Percentiles rank a stretch among this genome's conserved stretches.
Conservation (phyloP, 73 alveolate genomes). For the Stentor coeruleus region DNA sequence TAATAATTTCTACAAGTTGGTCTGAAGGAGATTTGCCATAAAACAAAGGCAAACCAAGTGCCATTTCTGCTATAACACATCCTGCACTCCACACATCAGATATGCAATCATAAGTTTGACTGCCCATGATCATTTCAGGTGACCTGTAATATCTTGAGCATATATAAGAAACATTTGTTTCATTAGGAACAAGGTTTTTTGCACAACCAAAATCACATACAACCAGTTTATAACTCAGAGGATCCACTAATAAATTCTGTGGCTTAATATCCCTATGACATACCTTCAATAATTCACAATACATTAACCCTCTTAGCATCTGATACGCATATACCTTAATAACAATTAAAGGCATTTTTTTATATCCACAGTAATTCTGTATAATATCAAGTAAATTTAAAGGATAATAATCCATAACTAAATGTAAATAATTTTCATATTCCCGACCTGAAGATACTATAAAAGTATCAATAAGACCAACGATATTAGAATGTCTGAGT, state of each 20-base stretch:
- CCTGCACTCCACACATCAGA: slow-evolving; percentile 90
- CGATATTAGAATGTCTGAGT: too few relatives aligned
- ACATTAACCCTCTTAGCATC: slow-evolving; percentile 72
- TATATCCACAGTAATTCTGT: neutral
- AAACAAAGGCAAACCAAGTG: slow-evolving; percentile 61
- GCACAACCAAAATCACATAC: slow-evolving; percentile 75
- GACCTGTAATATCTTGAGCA: slow-evolving; percentile 73
- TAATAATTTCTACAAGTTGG: slow-evolving; percentile 81
- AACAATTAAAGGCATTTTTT: slow-evolving; percentile 33
- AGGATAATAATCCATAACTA: too few relatives aligned
- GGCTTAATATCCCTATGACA: slow-evolving; percentile 77
- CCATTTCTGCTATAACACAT: slow-evolving; percentile 82
- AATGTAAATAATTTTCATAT: too few relatives aligned
- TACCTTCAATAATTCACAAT: slow-evolving; percentile 58
- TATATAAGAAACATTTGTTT: slow-evolving; percentile 60
- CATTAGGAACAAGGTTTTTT: slow-evolving; percentile 55
- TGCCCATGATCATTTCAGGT: slow-evolving; percentile 76
- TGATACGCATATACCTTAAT: slow-evolving; percentile 85
- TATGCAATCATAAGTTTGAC: slow-evolving; percentile 49
- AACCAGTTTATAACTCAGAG: slow-evolving; percentile 46
- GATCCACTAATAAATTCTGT: slow-evolving; percentile 60
- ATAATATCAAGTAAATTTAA: too few relatives aligned
- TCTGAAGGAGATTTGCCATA: slow-evolving; percentile 74
- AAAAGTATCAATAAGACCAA: too few relatives aligned
- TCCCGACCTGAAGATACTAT: too few relatives aligned